Evolutionary conservation across 495 filamentous ascomycete species (phyloP).

Genomic region (Trichocladium uniseriatum): DNA sequence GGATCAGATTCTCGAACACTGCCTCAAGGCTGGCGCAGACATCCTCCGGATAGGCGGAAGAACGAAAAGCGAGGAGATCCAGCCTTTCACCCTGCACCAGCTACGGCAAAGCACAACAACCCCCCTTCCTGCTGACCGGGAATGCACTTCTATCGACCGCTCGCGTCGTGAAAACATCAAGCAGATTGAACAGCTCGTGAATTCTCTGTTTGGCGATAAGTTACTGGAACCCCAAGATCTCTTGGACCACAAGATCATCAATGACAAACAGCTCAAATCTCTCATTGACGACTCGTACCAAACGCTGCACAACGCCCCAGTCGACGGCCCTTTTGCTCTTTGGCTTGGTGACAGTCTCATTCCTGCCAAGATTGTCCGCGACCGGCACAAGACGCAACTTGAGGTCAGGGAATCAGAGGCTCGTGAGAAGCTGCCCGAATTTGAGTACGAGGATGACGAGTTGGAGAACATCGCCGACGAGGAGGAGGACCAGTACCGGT

Average conservation of each 20-base stretch:
- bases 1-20: conserved; percentile 67
- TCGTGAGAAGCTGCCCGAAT: conserved; percentile 18
- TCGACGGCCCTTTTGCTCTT: conserved; percentile 41
- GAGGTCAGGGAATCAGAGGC: conserved; percentile 23
- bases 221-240: conserved; percentile 42
- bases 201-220: conserved; percentile 40
- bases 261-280: conserved; percentile 49
- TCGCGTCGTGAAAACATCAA: conserved; percentile 17
- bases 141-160: conserved; percentile 18
- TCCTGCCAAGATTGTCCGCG: conserved; percentile 12
- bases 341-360: conserved; percentile 53
- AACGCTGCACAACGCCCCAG: conserved; percentile 18
- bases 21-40: conserved; percentile 54
- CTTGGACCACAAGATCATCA: conserved; percentile 48
- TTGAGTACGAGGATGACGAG: conserved; percentile 31
- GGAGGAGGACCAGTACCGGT: conserved; percentile 29
- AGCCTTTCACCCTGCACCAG: conserved; percentile 55
- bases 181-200: conserved; percentile 37
- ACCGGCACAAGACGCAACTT: conserved; percentile 10
- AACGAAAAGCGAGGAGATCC: conserved; percentile 54
- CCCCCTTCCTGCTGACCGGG: conserved; percentile 11
- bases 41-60: conserved; percentile 75
- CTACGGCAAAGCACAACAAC: conserved; percentile 38
- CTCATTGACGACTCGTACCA: conserved; percentile 51
- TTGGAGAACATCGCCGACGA: conserved; percentile 32